Conservation (phyloP, 73 alveolate genomes). For the Tetrahymena thermophila region DNA sequence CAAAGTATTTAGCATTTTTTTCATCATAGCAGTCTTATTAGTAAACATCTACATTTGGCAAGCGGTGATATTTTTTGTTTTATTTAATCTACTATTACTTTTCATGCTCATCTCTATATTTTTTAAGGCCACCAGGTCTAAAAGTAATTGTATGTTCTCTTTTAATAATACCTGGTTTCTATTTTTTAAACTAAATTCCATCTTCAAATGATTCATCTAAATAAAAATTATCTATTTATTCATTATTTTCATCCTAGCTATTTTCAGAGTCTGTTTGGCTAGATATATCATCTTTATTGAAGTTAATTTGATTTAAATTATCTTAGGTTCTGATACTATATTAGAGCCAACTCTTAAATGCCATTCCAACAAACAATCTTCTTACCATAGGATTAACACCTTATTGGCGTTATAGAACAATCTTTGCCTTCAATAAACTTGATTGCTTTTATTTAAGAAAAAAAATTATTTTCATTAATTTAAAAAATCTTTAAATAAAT, state of each 20-base stretch:
- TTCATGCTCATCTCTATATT: not conserved
- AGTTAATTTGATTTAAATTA: not conserved
- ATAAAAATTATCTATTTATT: not conserved
- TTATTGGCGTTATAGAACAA: not conserved
- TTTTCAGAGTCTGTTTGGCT: not conserved
- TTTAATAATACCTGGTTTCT: not conserved
- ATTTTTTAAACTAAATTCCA: not conserved
- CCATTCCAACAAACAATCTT: not conserved
- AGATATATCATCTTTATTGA: not conserved
- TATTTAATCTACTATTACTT: not conserved
- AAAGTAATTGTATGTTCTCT: not conserved
- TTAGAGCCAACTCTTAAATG: not conserved
- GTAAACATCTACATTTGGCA: not conserved
- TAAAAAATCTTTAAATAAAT: no score
- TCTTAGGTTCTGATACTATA: not conserved
- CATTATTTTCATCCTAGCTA: not conserved
- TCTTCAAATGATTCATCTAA: not conserved
- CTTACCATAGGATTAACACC: not conserved
- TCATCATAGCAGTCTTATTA: not conserved
- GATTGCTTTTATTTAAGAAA: not conserved
- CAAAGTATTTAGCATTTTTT: not conserved
- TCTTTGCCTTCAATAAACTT: not conserved
- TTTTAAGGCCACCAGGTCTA: not conserved
- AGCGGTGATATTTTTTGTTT: not conserved
- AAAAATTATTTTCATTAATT: no score